Base-by-base conservation (phyloP, 192 early-diverging fungal species). In the Gamsiella multidivaricata region DNA sequence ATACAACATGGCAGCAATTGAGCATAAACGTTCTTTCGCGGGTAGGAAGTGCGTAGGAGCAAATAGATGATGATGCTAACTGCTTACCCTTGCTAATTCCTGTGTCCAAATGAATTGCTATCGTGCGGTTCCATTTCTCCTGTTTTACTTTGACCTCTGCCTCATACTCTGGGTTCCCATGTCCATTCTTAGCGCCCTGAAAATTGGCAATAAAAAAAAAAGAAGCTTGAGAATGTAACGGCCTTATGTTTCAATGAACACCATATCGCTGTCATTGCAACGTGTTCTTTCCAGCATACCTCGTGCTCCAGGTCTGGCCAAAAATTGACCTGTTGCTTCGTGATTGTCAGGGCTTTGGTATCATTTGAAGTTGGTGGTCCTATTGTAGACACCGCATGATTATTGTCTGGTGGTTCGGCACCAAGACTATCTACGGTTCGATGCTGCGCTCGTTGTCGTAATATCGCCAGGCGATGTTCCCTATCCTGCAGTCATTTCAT, bases 71-170 rank as follows among this genome's bases (percentile, higher is more conserved):
- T n/a, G n/a, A n/a, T n/a, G n/a, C n/a, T n/a, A n/a, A n/a, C n/a
- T n/a, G n/a, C n/a, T n/a, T n/a, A 79, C 74, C 79, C 70, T 69
- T 80, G n/a, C n/a, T n/a, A 10, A 70, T 39, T 3, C 53, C 83
- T 41, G 84, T 79, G 58, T 81, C 91, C n/a, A 92, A 75, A 79
- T 91, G 90, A 89, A 86, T 89, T 6, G 90, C 91, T 47, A 82
- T 82, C 23, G 88, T 71, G 28, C 82, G 80, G 37, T 91, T 85
- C 70, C 81, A 81, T 49, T 90, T 83, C 5, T 82, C 71, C 36
- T 88, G 66, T 41, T 86, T 86, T 18, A 69, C 81, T n/a, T 79
- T 69, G 50, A 81, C 66, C 54, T 93, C 90, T 12, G 80, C 84
- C 42, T 87, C 86, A 33, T 73, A 60, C 60, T 91, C 88, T 17